Evolutionary conservation across 2,329 filamentous ascomycete genomes (phyloP).

Genomic region (Xylariales sp.): DNA sequence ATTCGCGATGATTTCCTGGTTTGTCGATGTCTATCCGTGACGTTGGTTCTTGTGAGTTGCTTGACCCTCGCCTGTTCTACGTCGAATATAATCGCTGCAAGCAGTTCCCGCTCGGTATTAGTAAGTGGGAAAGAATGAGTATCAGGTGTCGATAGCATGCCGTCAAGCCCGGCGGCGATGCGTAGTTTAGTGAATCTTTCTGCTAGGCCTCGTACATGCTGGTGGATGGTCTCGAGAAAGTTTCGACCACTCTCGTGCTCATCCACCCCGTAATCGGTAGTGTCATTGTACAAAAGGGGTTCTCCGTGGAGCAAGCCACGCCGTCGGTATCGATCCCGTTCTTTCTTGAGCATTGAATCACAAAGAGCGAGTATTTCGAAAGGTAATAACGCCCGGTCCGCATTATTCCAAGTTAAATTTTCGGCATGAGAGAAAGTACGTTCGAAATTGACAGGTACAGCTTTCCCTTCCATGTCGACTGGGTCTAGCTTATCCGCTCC

Average conservation of each 20-base stretch:
- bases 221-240: constrained; percentile 82
- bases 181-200: constrained; percentile 68
- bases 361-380: constrained; percentile 78
- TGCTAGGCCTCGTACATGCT: constrained; percentile 74
- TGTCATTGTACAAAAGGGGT: constrained; percentile 75
- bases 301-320: constrained; percentile 71
- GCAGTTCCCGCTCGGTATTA: constrained; percentile 23
- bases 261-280: constrained; percentile 75
- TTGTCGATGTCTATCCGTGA: background rate
- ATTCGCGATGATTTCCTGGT: background rate
- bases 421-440: constrained; percentile 88
- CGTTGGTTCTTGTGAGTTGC: constrained; percentile 22
- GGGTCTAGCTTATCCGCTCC: constrained; percentile 96
- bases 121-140: constrained; percentile 24
- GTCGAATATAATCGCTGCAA: constrained; percentile 30
- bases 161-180: constrained; percentile 62
- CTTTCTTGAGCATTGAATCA: constrained; percentile 72
- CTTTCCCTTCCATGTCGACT: constrained; percentile 96
- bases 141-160: constrained; percentile 47
- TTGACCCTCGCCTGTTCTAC: constrained; percentile 31
- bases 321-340: constrained; percentile 73
- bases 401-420: constrained; percentile 81
- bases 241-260: constrained; percentile 84
- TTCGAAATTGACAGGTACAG: constrained; percentile 90
- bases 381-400: constrained; percentile 77